phyloP scores from a whole-genome alignment of 169 alveolate genomes.

The Perkinsus marinus region DNA sequence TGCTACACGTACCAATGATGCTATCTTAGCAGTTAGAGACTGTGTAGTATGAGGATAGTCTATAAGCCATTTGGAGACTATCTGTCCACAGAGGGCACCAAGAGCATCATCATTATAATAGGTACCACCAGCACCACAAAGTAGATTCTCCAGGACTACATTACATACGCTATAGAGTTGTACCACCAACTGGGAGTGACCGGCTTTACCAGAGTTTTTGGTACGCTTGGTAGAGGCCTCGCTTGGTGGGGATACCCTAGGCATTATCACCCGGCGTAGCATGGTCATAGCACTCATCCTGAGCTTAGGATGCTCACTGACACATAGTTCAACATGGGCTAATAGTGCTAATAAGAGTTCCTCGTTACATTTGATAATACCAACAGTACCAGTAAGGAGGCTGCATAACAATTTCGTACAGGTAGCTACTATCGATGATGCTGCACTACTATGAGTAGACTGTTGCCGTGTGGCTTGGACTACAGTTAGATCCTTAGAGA shows the following conservation, averaged over 20 bases:
- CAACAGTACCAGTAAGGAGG: neutral
- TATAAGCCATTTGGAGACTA: neutral
- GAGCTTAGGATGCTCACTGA: neutral
- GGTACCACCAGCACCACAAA: neutral
- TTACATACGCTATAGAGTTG: neutral
- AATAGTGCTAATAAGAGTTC: neutral
- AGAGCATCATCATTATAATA: neutral
- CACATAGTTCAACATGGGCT: neutral
- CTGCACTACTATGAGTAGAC: neutral
- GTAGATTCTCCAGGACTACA: neutral
- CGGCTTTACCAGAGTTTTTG: neutral
- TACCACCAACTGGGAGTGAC: neutral
- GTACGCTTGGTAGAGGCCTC: neutral
- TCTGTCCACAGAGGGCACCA: neutral
- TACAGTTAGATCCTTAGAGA: neutral
- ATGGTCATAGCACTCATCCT: neutral
- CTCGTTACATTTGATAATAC: neutral
- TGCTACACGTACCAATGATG: neutral
- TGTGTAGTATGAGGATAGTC: neutral
- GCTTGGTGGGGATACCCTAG: neutral
- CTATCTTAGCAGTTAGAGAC: neutral
- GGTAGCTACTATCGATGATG: neutral
- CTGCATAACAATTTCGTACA: neutral
- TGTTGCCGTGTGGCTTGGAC: neutral
- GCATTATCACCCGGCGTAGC: neutral